Conservation (phyloP, 2,329 filamentous ascomycete species). For the Cercospora janseana region DNA sequence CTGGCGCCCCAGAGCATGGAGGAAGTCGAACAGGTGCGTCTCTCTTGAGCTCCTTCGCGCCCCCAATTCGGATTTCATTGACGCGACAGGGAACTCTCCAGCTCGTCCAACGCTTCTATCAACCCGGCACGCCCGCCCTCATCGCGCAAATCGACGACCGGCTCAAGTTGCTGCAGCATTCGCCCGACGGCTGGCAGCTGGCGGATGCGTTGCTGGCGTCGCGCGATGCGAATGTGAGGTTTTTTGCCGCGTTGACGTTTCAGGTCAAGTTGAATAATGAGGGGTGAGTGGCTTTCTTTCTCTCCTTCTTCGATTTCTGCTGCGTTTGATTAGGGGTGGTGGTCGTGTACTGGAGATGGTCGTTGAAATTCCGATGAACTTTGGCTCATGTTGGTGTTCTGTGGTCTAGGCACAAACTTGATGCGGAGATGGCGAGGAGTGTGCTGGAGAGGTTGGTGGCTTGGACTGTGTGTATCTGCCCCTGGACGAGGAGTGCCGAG, state of each 20-base stretch:
- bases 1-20: conserved; percentile 23
- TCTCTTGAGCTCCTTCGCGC: neutral
- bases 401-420: conserved; percentile 45
- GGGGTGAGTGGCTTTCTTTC: conserved; percentile 34
- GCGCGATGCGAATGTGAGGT: conserved; percentile 72
- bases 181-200: conserved; percentile 79
- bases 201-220: conserved; percentile 71
- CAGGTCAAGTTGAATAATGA: conserved; percentile 81
- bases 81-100: too few species aligned
- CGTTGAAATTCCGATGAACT: conserved; percentile 25
- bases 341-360: conserved; percentile 5
- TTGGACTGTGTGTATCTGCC: conserved; percentile 55
- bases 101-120: conserved; percentile 54
- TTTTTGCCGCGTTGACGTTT: conserved; percentile 89
- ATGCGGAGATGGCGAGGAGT: conserved; percentile 57
- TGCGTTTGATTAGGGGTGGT: too few species aligned
- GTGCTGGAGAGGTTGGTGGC: conserved; percentile 60
- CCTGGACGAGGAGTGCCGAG: neutral
- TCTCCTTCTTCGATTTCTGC: too few species aligned
- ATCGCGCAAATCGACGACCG: conserved; percentile 64
- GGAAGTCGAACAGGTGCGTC: conserved; percentile 25
- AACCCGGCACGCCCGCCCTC: conserved; percentile 46
- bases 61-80: too few species aligned
- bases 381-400: conserved; percentile 22
- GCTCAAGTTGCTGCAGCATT: conserved; percentile 75